Evolutionary conservation across 805 yeast species (phyloP).

Genomic region (Yarrowia porcina): DNA sequence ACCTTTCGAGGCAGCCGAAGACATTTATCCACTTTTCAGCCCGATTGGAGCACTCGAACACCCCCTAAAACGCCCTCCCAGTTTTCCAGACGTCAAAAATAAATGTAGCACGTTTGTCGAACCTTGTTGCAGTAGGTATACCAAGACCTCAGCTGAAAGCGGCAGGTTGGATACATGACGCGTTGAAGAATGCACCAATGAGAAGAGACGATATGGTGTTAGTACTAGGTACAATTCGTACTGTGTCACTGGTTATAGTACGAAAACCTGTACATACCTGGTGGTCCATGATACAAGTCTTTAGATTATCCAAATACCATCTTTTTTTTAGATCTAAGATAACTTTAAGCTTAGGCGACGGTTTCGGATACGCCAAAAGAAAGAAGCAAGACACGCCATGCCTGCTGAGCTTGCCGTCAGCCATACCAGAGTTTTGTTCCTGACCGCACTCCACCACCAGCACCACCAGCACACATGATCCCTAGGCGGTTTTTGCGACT

Average conservation of each 20-base stretch:
- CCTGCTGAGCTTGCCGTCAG: too few relatives aligned
- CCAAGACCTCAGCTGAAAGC: background rate
- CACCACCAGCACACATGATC: background rate
- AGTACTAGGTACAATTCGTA: too few relatives aligned
- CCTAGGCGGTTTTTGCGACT: constrained; percentile 6
- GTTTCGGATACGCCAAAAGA: background rate
- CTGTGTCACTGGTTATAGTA: too few relatives aligned
- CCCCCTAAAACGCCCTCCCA: background rate
- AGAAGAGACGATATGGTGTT: too few relatives aligned
- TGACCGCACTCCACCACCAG: background rate
- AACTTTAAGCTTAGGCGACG: background rate
- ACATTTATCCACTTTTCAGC: too few relatives aligned
- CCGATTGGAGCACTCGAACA: background rate
- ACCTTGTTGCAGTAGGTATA: background rate
- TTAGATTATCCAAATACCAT: too few relatives aligned
- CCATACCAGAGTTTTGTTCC: too few relatives aligned
- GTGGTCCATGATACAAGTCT: too few relatives aligned
- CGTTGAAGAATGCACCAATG: background rate
- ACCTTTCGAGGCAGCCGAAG: background rate
- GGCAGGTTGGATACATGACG: background rate
- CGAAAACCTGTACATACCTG: too few relatives aligned
- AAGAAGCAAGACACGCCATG: background rate
- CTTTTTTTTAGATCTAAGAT: too few relatives aligned
- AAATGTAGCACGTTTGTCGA: background rate
- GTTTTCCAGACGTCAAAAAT: background rate